Evolutionary conservation across 768 basidiomycete species (phyloP).

Genomic region (Leccinum pellstonianum): DNA sequence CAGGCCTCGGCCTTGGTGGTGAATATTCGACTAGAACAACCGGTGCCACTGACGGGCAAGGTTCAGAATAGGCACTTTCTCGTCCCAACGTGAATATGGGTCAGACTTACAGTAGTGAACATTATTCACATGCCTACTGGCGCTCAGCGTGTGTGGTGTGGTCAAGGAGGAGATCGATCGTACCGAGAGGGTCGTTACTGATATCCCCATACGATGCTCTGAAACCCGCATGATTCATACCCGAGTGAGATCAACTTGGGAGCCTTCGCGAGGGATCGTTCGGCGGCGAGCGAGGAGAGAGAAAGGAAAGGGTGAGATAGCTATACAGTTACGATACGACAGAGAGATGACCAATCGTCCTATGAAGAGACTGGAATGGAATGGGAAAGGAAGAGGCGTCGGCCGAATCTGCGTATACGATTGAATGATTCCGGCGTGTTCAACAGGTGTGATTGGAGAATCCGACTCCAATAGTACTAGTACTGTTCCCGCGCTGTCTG

Average conservation of each 20-base stretch:
- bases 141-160: neutral
- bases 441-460: no score
- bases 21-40: slow-evolving; percentile 58
- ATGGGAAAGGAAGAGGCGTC: no score
- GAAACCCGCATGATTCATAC: slow-evolving; percentile 55
- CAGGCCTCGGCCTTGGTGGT: slow-evolving; percentile 60
- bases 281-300: no score
- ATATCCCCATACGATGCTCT: slow-evolving; percentile 74
- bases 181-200: slow-evolving; percentile 70
- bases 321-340: no score
- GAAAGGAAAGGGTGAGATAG: no score
- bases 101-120: slow-evolving; percentile 58
- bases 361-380: no score
- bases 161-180: neutral
- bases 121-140: slow-evolving; percentile 71
- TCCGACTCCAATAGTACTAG: no score
- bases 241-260: slow-evolving; percentile 45
- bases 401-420: no score
- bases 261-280: no score
- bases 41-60: slow-evolving; percentile 42
- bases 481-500: no score
- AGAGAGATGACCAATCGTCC: no score
- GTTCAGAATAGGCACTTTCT: neutral
- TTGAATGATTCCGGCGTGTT: no score
- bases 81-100: neutral